Percentiles rank a stretch among this genome's conserved stretches.
Conservation (phyloP, 2,329 filamentous ascomycete genomes). For the Fusarium papillatum region DNA sequence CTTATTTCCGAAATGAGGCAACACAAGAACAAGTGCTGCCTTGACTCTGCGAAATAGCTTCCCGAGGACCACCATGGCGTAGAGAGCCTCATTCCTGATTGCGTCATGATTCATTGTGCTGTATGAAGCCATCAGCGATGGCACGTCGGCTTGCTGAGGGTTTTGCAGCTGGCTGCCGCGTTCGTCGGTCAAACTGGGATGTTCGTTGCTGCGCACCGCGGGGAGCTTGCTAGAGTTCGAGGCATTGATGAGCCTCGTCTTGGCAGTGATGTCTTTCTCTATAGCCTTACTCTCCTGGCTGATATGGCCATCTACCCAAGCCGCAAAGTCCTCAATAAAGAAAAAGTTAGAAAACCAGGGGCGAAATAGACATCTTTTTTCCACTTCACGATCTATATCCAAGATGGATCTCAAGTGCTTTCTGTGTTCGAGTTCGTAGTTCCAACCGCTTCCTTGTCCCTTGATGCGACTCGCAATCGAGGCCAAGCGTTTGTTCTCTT, state of each 20-base stretch:
- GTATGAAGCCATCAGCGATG: background rate
- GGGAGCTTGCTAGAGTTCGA: background rate
- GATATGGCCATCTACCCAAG: too few relatives aligned
- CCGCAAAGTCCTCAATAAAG: too few relatives aligned
- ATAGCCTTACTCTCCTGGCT: too few relatives aligned
- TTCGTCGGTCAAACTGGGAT: background rate
- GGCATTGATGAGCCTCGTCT: too few relatives aligned
- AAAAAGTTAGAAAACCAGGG: too few relatives aligned
- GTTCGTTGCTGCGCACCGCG: background rate
- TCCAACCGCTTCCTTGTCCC: background rate
- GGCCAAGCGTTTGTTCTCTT: background rate
- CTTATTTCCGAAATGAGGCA: background rate
- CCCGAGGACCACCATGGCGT: background rate
- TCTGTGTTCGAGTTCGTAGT: background rate
- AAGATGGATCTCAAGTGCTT: background rate
- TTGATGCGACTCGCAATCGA: background rate
- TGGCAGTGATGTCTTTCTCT: too few relatives aligned
- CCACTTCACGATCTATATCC: background rate
- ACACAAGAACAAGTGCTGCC: background rate
- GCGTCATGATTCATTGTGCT: background rate
- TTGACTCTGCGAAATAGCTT: background rate
- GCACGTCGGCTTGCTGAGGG: background rate
- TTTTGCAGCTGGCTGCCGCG: background rate
- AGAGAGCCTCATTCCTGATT: background rate
- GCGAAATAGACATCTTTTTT: too few relatives aligned